These are phyloP conservation scores for Zalaria obscura DNA, from an alignment of 2,329 filamentous ascomycete species.

Conservation along the genomic window DNA sequence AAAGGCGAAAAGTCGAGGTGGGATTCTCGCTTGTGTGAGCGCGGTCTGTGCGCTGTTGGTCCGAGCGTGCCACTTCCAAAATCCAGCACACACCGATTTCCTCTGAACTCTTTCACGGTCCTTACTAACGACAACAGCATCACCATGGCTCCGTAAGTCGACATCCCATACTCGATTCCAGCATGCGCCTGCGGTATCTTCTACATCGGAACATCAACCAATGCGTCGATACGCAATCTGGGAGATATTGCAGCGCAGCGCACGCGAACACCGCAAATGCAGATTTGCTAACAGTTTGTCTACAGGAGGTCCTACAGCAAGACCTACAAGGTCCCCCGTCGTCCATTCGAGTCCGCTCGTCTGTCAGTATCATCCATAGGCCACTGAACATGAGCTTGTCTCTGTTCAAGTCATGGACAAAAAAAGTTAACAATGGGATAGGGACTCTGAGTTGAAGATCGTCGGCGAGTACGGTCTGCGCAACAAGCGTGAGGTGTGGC, in stretches of 20 bases:
- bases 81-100: too few relatives aligned
- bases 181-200: too few relatives aligned
- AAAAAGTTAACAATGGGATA: slow-evolving; percentile 55
- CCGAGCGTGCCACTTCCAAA: too few relatives aligned
- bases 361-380: slow-evolving; percentile 80
- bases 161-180: too few relatives aligned
- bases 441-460: slow-evolving; percentile 98
- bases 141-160: too few relatives aligned
- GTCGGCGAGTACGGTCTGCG: slow-evolving; percentile 99
- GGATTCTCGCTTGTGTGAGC: too few relatives aligned
- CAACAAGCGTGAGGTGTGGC: slow-evolving; percentile 99
- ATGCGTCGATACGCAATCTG: too few relatives aligned
- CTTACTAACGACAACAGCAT: too few relatives aligned
- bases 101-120: too few relatives aligned
- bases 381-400: slow-evolving; percentile 98
- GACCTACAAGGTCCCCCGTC: slow-evolving; percentile 95
- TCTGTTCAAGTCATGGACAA: slow-evolving; percentile 89
- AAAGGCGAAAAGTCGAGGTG: too few relatives aligned
- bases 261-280: slow-evolving; percentile 25
- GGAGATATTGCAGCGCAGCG: neutral
- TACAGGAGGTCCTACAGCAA: slow-evolving; percentile 68
- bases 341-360: slow-evolving; percentile 99
- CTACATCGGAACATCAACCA: too few relatives aligned
- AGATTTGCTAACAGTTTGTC: slow-evolving; percentile 7
- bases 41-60: too few relatives aligned